Evolutionary conservation across 495 filamentous ascomycete species (phyloP), one percentile per base, ranked within the genome.

Genomic region (Lasiosphaeria ovina): DNA sequence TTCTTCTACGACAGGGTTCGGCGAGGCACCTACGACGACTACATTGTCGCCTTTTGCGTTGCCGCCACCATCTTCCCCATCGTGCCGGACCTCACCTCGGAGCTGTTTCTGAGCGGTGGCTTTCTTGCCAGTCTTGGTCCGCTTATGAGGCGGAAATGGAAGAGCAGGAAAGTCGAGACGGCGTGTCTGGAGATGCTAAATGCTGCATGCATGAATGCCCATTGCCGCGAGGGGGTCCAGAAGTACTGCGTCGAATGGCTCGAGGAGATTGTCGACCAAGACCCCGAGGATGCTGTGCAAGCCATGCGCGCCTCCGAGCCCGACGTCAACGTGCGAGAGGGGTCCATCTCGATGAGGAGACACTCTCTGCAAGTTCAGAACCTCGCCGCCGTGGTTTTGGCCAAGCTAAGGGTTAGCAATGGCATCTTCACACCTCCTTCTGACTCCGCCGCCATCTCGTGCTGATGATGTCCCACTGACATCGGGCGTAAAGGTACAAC

Each of bases 51-150:
- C 14, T 97, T 96, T 73, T 97, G 93, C 51, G 92, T 91, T 17
- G 90, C 91, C 3, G 84, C 91, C 4, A 84, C 87, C 5, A 81
- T 97, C 35, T 98, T 98, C 71, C 92, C 93, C 1, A 79, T 98
- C 55, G 85, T 87, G 1, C 86, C 91, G 12, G 77, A 85, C 45
- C 79, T 87, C 35, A 88, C 85, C 3, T 81, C 88, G 4, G 76
- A 81, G 55, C 77, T 98, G 40, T 96, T 98, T 69, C 81, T 97
- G 55, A 91, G 84, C 16, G 89, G 93, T 49, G 89, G 88, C 3
- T 97, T 98, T 66, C 78, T 94, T 53, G 71, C 79, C 35, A 82
- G 81, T 40, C 77, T 96, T 31, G 84, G 83, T 17, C 85, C 89
- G 7, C 72, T 93, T 51, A 85, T 92, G 71, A 81, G 87, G 55